phyloP scores from a whole-genome alignment of 2,329 filamentous ascomycete genomes.

The Diaporthe humulicola region DNA sequence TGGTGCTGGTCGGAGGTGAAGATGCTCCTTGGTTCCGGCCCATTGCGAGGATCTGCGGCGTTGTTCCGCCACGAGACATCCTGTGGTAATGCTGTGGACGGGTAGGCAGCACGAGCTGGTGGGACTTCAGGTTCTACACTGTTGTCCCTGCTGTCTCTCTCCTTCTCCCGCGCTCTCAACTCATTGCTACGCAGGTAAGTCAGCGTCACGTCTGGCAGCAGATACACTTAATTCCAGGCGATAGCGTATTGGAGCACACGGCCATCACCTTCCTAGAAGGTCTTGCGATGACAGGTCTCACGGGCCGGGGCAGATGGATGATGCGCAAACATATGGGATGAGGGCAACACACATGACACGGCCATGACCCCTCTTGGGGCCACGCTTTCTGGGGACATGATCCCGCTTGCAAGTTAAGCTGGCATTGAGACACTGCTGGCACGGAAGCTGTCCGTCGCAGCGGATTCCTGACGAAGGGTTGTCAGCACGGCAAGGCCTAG shows the following conservation, averaged over 20 bases:
- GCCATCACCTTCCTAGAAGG: neutral
- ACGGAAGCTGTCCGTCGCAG: slow-evolving; percentile 63
- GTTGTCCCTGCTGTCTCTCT: slow-evolving; percentile 56
- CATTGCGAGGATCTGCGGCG: slow-evolving; percentile 48
- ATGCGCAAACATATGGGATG: neutral
- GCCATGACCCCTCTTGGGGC: slow-evolving; percentile 72
- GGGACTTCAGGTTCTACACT: slow-evolving; percentile 48
- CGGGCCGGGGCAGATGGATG: neutral
- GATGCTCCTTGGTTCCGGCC: slow-evolving; percentile 53
- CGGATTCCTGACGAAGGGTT: slow-evolving; percentile 53
- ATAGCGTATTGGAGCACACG: neutral
- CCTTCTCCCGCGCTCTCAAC: slow-evolving; percentile 64
- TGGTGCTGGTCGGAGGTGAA: slow-evolving; percentile 58
- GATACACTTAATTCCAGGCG: neutral
- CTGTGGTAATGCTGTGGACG: slow-evolving; percentile 45
- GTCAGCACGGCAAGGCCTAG: slow-evolving; percentile 24
- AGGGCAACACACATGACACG: slow-evolving; percentile 62
- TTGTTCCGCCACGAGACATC: slow-evolving; percentile 49
- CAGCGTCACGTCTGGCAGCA: slow-evolving; percentile 1
- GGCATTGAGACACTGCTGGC: slow-evolving; percentile 72
- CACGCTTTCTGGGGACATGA: slow-evolving; percentile 74
- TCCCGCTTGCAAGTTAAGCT: slow-evolving; percentile 74
- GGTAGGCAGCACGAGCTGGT: slow-evolving; percentile 40
- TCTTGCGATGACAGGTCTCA: neutral
- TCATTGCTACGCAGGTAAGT: slow-evolving; percentile 57